A percentile compares a stretch with the other conserved stretches of the same genome.
Conservation (phyloP, 305 asterid species). For the Striga hermonthica region DNA sequence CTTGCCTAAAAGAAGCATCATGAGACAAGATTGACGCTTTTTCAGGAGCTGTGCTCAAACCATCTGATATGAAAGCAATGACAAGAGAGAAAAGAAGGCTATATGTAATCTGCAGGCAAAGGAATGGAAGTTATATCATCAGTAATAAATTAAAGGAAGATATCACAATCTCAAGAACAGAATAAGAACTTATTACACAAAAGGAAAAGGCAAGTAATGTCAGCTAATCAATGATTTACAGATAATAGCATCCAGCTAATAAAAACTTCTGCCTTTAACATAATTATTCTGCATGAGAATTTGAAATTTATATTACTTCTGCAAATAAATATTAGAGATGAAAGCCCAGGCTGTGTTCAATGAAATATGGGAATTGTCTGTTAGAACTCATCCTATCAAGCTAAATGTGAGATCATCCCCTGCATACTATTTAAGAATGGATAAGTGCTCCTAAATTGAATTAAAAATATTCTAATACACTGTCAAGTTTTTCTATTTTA, state of each 20-base stretch:
- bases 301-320: slow-evolving; percentile 14
- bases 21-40: slow-evolving; percentile 64
- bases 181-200: slow-evolving; percentile 12
- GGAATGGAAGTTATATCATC: slow-evolving; percentile 25
- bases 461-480: too few relatives aligned
- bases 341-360: neutral
- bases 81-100: slow-evolving; percentile 88
- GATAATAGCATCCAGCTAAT: slow-evolving; percentile 15
- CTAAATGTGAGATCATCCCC: neutral
- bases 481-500: too few relatives aligned
- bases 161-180: slow-evolving; percentile 20
- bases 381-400: slow-evolving; percentile 13
- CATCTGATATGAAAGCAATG: slow-evolving; percentile 86
- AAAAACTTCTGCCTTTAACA: slow-evolving; percentile 8
- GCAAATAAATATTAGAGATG: neutral
- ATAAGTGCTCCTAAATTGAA: too few relatives aligned
- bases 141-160: slow-evolving; percentile 27
- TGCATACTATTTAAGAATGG: too few relatives aligned
- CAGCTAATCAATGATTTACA: slow-evolving; percentile 5
- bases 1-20: slow-evolving; percentile 73
- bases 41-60: slow-evolving; percentile 65
- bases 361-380: neutral
- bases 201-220: slow-evolving; percentile 2
- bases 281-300: slow-evolving; percentile 17
- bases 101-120: slow-evolving; percentile 64